A percentile compares a stretch with the other conserved stretches of the same genome.
These are phyloP conservation scores for Wickerhamomyces bovis DNA, from an alignment of 805 yeast species.

Conservation along the genomic window DNA sequence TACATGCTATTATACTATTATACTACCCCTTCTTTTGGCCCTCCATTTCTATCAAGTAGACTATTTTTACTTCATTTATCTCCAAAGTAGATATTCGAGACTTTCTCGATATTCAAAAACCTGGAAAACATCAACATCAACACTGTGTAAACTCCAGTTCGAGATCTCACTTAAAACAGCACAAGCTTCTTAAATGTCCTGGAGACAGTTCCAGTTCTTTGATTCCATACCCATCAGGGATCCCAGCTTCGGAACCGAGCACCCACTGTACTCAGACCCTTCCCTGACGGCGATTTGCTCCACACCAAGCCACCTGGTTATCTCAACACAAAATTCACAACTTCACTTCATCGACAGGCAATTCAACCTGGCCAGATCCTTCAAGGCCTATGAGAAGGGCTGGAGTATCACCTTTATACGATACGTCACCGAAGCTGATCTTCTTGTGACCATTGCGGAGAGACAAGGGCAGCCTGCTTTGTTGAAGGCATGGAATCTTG, in stretches of 20 bases:
- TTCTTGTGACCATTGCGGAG: constrained; percentile 70
- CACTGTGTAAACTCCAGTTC: background rate
- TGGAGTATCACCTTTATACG: constrained; percentile 56
- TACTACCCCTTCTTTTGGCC: too few relatives aligned
- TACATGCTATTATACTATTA: too few relatives aligned
- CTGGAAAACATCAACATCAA: background rate
- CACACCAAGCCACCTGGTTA: constrained; percentile 47
- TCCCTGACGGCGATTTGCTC: constrained; percentile 59
- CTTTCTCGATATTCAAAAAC: background rate
- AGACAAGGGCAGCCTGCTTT: constrained; percentile 62
- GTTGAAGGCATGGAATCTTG: constrained; percentile 69
- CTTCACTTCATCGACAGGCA: constrained; percentile 52
- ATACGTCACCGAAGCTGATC: constrained; percentile 40
- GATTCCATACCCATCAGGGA: constrained; percentile 80
- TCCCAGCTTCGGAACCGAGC: constrained; percentile 58
- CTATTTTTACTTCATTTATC: background rate
- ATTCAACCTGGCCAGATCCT: constrained; percentile 42
- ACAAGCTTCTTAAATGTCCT: constrained; percentile 25
- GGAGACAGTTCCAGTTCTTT: constrained; percentile 86
- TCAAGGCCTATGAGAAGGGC: constrained; percentile 59
- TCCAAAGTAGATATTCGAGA: background rate
- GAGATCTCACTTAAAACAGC: background rate
- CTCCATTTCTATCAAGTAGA: too few relatives aligned
- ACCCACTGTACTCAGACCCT: constrained; percentile 76
- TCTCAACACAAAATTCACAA: constrained; percentile 48